These are phyloP conservation scores for Beta macrorhiza DNA, from an alignment of 179 eudicot species.

Conservation along the genomic window DNA sequence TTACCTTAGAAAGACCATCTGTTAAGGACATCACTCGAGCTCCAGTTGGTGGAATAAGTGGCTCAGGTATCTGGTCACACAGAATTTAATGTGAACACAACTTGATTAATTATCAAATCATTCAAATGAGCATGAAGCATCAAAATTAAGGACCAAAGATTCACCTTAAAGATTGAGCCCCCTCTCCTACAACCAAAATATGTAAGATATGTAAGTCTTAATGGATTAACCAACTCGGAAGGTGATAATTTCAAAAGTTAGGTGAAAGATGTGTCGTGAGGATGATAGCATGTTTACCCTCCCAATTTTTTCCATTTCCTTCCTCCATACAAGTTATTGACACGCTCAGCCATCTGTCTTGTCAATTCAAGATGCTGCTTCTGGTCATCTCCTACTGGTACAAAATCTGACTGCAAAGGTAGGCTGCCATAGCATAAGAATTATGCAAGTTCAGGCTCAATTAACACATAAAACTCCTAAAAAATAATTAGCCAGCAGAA, in stretches of 20 bases:
- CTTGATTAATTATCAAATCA: slow-evolving; percentile 2
- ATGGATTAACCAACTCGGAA: background rate
- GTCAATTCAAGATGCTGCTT: slow-evolving; percentile 97
- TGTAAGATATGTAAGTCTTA: slow-evolving; percentile 4
- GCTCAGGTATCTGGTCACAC: slow-evolving; percentile 78
- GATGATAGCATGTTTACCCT: slow-evolving; percentile 56
- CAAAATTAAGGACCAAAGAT: background rate
- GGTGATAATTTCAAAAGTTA: background rate
- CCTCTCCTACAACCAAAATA: slow-evolving; percentile 64
- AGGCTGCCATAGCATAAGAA: slow-evolving; percentile 62
- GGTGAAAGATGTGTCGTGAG: background rate
- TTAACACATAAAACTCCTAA: slow-evolving; percentile 14
- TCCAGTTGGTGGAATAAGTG: slow-evolving; percentile 95
- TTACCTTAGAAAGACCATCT: slow-evolving; percentile 89
- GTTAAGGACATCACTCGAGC: slow-evolving; percentile 99
- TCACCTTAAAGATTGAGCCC: slow-evolving; percentile 89
- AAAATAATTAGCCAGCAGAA: slow-evolving; percentile 3
- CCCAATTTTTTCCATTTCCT: slow-evolving; percentile 99
- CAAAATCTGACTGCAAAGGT: slow-evolving; percentile 98
- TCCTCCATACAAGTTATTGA: slow-evolving; percentile 88
- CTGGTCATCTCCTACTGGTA: slow-evolving; percentile 99
- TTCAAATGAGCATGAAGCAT: slow-evolving; percentile 5
- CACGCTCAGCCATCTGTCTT: slow-evolving; percentile 88
- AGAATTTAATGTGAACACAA: slow-evolving; percentile 15
- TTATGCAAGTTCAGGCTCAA: slow-evolving; percentile 52